phyloP scores from a whole-genome alignment of 345 rosid genomes.

The Populus simonii region DNA sequence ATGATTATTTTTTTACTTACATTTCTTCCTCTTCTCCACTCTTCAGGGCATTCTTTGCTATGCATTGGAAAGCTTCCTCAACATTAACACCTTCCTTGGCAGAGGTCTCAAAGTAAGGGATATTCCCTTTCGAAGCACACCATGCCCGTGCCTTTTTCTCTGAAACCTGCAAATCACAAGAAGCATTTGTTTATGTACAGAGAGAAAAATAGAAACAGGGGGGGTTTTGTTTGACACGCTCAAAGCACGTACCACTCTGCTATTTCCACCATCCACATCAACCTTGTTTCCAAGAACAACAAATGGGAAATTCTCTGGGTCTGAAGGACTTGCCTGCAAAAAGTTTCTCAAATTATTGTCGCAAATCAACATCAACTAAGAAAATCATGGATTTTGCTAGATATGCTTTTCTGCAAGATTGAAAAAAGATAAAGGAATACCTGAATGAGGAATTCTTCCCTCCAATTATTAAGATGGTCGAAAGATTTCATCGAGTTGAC shows the following conservation, averaged over 20 bases:
- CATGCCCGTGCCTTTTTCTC: conserved; percentile 96
- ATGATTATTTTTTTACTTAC: conserved; percentile 46
- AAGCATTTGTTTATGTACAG: neutral
- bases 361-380: neutral
- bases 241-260: conserved; percentile 30
- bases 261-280: conserved; percentile 36
- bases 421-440: conserved; percentile 22
- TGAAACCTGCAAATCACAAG: conserved; percentile 52
- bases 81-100: conserved; percentile 97
- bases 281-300: conserved; percentile 39
- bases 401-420: neutral
- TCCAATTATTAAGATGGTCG: conserved; percentile 85
- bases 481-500: conserved; percentile 87
- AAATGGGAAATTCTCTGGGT: conserved; percentile 39
- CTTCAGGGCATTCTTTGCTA: conserved; percentile 88
- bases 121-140: conserved; percentile 98
- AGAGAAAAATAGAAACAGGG: neutral
- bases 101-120: conserved; percentile 96
- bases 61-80: conserved; percentile 95
- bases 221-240: neutral
- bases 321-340: conserved; percentile 38
- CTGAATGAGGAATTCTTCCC: conserved; percentile 89
- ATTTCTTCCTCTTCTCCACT: conserved; percentile 92
- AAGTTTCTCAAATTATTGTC: neutral
- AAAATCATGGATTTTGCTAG: neutral